Evolutionary conservation across 2,329 filamentous ascomycete genomes (phyloP).

Genomic region (Talaromyces islandicus): DNA sequence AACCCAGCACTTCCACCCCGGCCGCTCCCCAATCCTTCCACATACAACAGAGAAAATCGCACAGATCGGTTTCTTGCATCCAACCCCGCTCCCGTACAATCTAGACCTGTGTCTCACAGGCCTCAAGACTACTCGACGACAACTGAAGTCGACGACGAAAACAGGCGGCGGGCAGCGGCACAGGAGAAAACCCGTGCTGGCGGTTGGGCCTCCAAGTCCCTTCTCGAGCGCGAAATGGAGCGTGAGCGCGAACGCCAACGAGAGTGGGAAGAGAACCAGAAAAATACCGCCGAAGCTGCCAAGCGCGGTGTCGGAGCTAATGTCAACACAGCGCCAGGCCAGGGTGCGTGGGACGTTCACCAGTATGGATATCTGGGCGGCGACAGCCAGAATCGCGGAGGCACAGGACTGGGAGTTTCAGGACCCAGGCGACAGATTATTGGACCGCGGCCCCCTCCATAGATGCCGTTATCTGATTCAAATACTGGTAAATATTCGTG

Average conservation of each 20-base stretch:
- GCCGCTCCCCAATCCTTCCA: constrained; percentile 43
- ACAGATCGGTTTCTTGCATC: constrained; percentile 52
- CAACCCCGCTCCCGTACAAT: constrained; percentile 45
- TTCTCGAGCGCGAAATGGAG: constrained; percentile 63
- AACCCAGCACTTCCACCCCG: constrained; percentile 18
- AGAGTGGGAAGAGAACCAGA: constrained; percentile 60
- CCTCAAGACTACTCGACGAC: constrained; percentile 46
- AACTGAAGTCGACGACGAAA: constrained; percentile 51
- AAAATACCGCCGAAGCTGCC: constrained; percentile 42
- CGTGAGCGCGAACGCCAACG: constrained; percentile 58
- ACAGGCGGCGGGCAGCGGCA: constrained; percentile 48
- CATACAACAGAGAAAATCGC: constrained; percentile 36
- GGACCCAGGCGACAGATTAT: constrained; percentile 57
- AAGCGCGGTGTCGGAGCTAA: constrained; percentile 34
- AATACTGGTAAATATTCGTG: neutral
- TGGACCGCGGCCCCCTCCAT: constrained; percentile 50
- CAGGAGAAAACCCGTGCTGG: constrained; percentile 54
- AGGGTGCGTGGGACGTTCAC: constrained; percentile 55
- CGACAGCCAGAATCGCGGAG: constrained; percentile 54
- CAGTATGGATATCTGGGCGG: constrained; percentile 61
- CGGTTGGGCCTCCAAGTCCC: constrained; percentile 57
- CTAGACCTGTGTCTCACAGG: constrained; percentile 33
- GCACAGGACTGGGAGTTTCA: constrained; percentile 47
- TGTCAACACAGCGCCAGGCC: constrained; percentile 42
- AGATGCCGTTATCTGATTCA: constrained; percentile 4